Evolutionary conservation across 495 filamentous ascomycete species (phyloP).

Genomic region (Talaromyces proteolyticus): DNA sequence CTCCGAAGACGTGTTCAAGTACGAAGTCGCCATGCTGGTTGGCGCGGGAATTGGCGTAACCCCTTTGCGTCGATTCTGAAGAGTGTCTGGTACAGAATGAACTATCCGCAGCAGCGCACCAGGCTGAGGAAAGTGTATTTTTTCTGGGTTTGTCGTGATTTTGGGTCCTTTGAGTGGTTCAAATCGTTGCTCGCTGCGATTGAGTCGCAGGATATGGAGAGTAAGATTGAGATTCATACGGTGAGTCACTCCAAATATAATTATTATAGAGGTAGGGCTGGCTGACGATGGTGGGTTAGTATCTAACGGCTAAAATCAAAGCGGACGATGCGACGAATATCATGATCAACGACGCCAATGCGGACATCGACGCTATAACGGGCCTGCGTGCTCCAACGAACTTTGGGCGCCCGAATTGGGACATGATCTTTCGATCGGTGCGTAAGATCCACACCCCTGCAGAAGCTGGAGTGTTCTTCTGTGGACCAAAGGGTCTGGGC

Average conservation of each 20-base stretch:
- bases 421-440: constrained; percentile 71
- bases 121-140: constrained; percentile 75
- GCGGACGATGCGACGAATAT: constrained; percentile 74
- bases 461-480: constrained; percentile 80
- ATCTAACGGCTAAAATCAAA: constrained; percentile 73
- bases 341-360: constrained; percentile 79
- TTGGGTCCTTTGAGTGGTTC: constrained; percentile 80
- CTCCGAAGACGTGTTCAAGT: constrained; percentile 71
- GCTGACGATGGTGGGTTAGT: constrained; percentile 25
- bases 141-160: constrained; percentile 79
- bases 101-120: constrained; percentile 70
- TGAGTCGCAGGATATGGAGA: constrained; percentile 75
- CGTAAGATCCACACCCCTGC: constrained; percentile 62
- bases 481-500: constrained; percentile 66
- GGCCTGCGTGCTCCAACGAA: constrained; percentile 70
- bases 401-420: constrained; percentile 75
- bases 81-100: constrained; percentile 84
- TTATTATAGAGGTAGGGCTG: too few species aligned
- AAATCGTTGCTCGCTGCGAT: constrained; percentile 71
- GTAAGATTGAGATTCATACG: constrained; percentile 67
- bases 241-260: constrained; percentile 21
- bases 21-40: constrained; percentile 86
- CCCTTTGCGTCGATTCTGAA: constrained; percentile 81
- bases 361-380: constrained; percentile 71
- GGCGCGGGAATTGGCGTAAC: constrained; percentile 89